Evolutionary conservation across 2,329 filamentous ascomycete species (phyloP), one percentile per base, ranked within the genome.

Genomic region (Botrytis medusae): DNA sequence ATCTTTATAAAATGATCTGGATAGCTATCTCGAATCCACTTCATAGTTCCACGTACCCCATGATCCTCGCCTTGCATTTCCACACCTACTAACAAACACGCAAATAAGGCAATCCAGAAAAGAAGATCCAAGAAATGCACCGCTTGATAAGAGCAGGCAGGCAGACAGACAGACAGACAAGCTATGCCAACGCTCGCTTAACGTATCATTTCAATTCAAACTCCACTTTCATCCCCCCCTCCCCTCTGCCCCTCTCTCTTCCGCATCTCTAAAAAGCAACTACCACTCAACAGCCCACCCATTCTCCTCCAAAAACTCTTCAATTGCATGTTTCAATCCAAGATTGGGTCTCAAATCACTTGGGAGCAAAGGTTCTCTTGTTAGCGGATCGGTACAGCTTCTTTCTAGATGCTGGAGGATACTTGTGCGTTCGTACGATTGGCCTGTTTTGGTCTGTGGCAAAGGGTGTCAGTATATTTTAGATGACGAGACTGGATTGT

Each of bases 201-300:
- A 57, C 51, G n/a, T 54, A 29, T 57, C 51, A n/a, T 54, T n/a
- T n/a, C 25, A n/a, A n/a, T 37, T 16, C 37, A 42, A 62, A 34
- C 16, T 22, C 18, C 10, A 16, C 9, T 16, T 48, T 32, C 20
- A 0, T 9, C 4, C 20, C 40, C 25, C 1, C 2, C 25, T 25
- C 29, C 9, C 40, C 9, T n/a, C n/a, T n/a, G n/a, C 14, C 12
- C 22, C 46, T 18, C 22, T 7, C n/a, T 3, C 40, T 37, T n/a
- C 34, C 40, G 2, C 25, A 16, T 61, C 67, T 14, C 12, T 25
- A 6, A 29, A 3, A n/a, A 9, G 1, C 20, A 51, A 73, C 74
- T 75, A 97, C 92, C 93, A 98, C 81, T 98, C 95, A 57, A 93
- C 94, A 0, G 94, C 94, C 93, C 96, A 97, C 16, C 94, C 95